Percentiles rank a stretch among this genome's conserved stretches.
Evolutionary conservation across 805 yeast genomes (phyloP).

Genomic region (Candida germanica): DNA sequence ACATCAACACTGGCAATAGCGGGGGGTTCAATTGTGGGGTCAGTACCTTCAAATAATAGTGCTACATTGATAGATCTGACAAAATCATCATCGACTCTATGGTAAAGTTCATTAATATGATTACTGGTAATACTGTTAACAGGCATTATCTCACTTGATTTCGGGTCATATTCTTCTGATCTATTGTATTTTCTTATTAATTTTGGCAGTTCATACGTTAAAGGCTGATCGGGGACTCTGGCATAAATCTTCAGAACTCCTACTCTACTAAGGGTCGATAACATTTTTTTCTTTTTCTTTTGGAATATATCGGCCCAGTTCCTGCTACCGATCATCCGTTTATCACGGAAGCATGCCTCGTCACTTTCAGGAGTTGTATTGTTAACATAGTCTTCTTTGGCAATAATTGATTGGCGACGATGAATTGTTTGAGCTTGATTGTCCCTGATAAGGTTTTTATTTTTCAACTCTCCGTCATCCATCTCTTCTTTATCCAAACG

Average conservation of each 20-base stretch:
- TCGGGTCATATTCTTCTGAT: slow-evolving; percentile 9
- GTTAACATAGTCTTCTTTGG: slow-evolving; percentile 7
- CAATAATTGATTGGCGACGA: slow-evolving; percentile 5
- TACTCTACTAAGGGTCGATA: slow-evolving; percentile 29
- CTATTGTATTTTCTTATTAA: slow-evolving; percentile 36
- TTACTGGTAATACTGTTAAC: slow-evolving; percentile 15
- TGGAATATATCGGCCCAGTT: slow-evolving; percentile 23
- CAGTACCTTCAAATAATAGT: slow-evolving; percentile 25
- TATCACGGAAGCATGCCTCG: slow-evolving; percentile 13
- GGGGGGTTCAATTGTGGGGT: slow-evolving; percentile 28
- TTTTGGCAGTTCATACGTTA: slow-evolving; percentile 37
- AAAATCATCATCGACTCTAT: slow-evolving; percentile 22
- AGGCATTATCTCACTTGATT: slow-evolving; percentile 15
- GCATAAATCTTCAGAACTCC: slow-evolving; percentile 35
- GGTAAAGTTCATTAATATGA: slow-evolving; percentile 31
- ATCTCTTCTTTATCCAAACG: slow-evolving; percentile 25
- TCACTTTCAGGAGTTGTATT: slow-evolving; percentile 1
- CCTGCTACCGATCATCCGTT: slow-evolving; percentile 28
- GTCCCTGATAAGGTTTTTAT: slow-evolving; percentile 25
- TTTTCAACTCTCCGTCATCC: slow-evolving; percentile 27
- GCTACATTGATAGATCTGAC: slow-evolving; percentile 22
- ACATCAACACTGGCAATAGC: slow-evolving; percentile 30
- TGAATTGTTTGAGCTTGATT: slow-evolving; percentile 7
- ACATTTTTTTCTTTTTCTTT: slow-evolving; percentile 35
- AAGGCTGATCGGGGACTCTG: slow-evolving; percentile 29